phyloP scores from a whole-genome alignment of 2,329 filamentous ascomycete species.

The Alternaria incomplexa region DNA sequence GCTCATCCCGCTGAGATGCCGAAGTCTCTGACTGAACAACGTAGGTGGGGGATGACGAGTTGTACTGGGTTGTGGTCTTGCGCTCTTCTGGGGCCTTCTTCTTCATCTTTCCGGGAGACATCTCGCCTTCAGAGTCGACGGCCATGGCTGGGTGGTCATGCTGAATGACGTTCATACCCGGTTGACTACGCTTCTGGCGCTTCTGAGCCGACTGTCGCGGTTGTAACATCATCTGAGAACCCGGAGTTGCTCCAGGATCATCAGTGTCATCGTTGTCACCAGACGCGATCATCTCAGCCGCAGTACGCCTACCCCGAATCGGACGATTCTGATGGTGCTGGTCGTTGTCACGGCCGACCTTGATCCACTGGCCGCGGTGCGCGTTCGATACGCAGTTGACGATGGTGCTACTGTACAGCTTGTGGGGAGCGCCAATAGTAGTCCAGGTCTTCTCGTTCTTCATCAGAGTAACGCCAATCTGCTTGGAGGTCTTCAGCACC shows the following conservation, averaged over 20 bases:
- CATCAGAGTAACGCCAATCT: slow-evolving; percentile 15
- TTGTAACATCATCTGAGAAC: neutral
- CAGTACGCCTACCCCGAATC: neutral
- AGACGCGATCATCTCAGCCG: neutral
- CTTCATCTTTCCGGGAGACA: neutral
- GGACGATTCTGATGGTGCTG: neutral
- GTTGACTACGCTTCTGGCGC: neutral
- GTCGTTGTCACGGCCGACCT: slow-evolving; percentile 9
- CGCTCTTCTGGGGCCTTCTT: neutral
- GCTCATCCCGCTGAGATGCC: neutral
- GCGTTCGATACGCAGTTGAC: slow-evolving; percentile 14
- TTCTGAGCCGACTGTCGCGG: neutral
- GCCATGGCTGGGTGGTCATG: neutral
- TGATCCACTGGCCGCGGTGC: slow-evolving; percentile 13
- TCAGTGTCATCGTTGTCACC: neutral
- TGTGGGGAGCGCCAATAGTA: slow-evolving; percentile 18
- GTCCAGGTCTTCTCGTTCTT: slow-evolving; percentile 19
- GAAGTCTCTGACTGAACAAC: neutral
- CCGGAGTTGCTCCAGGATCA: neutral
- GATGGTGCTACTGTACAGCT: slow-evolving; percentile 12
- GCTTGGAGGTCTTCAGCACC: slow-evolving; percentile 16
- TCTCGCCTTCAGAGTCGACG: neutral
- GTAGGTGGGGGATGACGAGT: neutral
- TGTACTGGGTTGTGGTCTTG: neutral
- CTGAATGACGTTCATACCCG: neutral